Percentiles rank a stretch among this genome's conserved stretches.
These are phyloP conservation scores for Colletotrichum filicis DNA, from an alignment of 2,329 filamentous ascomycete species.

Conservation along the genomic window DNA sequence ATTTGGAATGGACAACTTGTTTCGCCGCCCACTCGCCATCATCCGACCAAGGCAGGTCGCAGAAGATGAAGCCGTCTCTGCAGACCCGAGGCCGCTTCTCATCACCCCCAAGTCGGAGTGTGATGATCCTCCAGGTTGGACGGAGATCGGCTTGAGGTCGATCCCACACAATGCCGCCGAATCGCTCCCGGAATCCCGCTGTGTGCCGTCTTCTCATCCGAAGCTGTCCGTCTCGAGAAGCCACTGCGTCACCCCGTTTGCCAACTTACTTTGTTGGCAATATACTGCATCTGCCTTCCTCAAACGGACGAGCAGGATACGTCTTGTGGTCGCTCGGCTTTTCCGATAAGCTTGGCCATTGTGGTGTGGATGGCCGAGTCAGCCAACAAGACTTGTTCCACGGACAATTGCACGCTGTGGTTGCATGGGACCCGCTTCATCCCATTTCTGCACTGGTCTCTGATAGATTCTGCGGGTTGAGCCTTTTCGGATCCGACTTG, in stretches of 20 bases:
- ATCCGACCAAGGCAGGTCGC: neutral
- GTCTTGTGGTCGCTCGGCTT: neutral
- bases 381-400: neutral
- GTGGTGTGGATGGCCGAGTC: constrained; percentile 10
- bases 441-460: neutral
- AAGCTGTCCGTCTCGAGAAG: too few relatives aligned
- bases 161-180: neutral
- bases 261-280: too few relatives aligned
- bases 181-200: neutral
- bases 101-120: neutral
- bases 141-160: neutral
- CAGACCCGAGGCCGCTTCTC: neutral
- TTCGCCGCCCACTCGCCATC: constrained; percentile 2
- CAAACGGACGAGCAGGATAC: neutral
- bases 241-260: too few relatives aligned
- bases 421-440: neutral
- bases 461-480: constrained; percentile 11
- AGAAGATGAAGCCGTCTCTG: neutral
- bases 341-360: constrained; percentile 6
- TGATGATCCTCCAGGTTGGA: neutral
- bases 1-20: constrained; percentile 29
- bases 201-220: neutral
- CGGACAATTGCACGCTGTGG: neutral
- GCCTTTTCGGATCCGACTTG: constrained; percentile 24
- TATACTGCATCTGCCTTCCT: neutral